phyloP scores from a whole-genome alignment of 192 early-diverging fungal genomes.

The Backusella parvicylindrica region DNA sequence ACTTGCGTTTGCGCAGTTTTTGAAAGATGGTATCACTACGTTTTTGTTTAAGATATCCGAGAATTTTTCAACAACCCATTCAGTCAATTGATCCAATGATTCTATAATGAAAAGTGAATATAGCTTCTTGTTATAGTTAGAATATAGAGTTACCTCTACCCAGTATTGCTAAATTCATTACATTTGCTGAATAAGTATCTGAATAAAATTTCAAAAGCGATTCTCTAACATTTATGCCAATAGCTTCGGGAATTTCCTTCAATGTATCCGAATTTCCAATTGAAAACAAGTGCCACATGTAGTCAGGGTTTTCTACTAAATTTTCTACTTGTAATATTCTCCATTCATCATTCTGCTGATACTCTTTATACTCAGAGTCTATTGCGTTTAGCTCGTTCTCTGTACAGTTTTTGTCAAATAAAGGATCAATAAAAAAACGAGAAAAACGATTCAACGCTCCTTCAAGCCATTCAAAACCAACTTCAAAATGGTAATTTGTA shows the following conservation, averaged over 20 bases:
- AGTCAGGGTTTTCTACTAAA: conserved; percentile 56
- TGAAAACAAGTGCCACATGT: conserved; percentile 82
- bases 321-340: conserved; percentile 79
- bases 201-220: conserved; percentile 78
- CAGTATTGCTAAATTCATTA: conserved; percentile 83
- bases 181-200: conserved; percentile 86
- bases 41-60: conserved; percentile 68
- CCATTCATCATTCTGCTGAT: conserved; percentile 78
- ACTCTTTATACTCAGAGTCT: conserved; percentile 90
- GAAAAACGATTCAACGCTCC: conserved; percentile 59
- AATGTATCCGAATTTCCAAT: conserved; percentile 89
- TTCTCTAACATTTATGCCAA: conserved; percentile 74
- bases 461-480: conserved; percentile 42
- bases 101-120: conserved; percentile 41
- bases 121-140: background rate
- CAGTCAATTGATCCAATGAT: conserved; percentile 68
- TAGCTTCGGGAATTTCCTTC: conserved; percentile 46
- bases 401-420: conserved; percentile 76
- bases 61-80: conserved; percentile 78
- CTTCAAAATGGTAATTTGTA: conserved; percentile 54
- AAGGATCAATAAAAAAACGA: conserved; percentile 87
- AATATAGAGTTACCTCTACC: conserved; percentile 49
- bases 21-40: conserved; percentile 60
- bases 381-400: conserved; percentile 90
- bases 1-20: conserved; percentile 59